A percentile compares a stretch with the other conserved stretches of the same genome.
These are phyloP conservation scores for Globisporangium paddicum DNA, from an alignment of 352 stramenopile genomes.

Conservation along the genomic window DNA sequence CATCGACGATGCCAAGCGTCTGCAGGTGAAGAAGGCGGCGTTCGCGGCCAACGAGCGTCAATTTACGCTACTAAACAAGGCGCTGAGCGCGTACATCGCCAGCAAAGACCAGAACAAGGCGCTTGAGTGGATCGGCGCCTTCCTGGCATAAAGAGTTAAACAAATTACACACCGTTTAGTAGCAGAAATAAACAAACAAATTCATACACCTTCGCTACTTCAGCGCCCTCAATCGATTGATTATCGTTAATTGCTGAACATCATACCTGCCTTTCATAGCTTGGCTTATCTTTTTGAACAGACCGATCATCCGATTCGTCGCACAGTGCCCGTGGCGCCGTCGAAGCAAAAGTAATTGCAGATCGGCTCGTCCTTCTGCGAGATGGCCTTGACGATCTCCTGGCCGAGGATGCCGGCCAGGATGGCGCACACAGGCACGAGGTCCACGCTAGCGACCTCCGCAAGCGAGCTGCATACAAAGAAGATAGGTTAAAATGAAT, in stretches of 20 bases:
- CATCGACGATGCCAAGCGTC: constrained; percentile 45
- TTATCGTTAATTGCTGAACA: too few species aligned
- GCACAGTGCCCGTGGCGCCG: constrained; percentile 47
- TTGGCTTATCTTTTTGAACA: too few species aligned
- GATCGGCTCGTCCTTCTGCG: constrained; percentile 93
- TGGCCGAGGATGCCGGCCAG: constrained; percentile 96
- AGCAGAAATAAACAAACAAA: not conserved
- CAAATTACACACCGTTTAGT: not conserved
- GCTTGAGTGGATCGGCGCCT: constrained; percentile 68
- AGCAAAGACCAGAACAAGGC: constrained; percentile 38
- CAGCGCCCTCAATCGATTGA: too few species aligned
- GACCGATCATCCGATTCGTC: constrained; percentile 39
- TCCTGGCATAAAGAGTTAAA: constrained; percentile 20
- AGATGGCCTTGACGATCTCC: constrained; percentile 98
- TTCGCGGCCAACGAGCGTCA: constrained; percentile 52
- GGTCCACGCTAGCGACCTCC: constrained; percentile 37
- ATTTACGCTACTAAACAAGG: constrained; percentile 48
- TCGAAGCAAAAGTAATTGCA: constrained; percentile 97
- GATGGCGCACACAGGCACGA: constrained; percentile 94
- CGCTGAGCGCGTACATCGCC: constrained; percentile 34
- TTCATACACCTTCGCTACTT: too few species aligned
- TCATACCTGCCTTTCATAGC: too few species aligned
- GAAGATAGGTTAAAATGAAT: not conserved
- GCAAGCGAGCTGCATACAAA: constrained; percentile 34
- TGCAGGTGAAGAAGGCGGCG: constrained; percentile 47